phyloP scores from a whole-genome alignment of 208 protist genomes.

The Leishmania amazonensis region DNA sequence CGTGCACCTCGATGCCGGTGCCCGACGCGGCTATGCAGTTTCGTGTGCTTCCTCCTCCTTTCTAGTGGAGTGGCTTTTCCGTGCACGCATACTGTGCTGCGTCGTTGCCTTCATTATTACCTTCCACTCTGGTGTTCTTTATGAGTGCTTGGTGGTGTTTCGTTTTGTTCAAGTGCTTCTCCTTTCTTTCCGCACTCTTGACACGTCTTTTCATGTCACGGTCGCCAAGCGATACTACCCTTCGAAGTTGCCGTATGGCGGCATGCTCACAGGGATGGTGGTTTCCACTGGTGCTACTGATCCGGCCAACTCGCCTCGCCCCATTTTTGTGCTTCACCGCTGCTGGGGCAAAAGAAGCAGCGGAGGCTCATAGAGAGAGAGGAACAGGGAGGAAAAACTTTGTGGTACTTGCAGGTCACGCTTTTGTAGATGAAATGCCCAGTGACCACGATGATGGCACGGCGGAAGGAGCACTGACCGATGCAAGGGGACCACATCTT shows the following conservation, averaged over 20 bases:
- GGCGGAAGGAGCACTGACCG: not conserved
- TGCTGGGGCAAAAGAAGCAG: not conserved
- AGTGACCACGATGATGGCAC: not conserved
- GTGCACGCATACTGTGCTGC: not conserved
- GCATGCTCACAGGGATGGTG: not conserved
- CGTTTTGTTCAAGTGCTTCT: constrained; percentile 3
- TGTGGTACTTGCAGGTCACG: not conserved
- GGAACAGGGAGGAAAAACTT: not conserved
- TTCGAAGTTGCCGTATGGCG: not conserved
- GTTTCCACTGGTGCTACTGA: not conserved
- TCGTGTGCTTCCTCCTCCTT: not conserved
- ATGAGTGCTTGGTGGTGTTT: not conserved
- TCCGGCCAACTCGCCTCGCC: not conserved
- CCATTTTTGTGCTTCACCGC: not conserved
- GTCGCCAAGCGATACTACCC: not conserved
- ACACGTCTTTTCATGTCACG: constrained; percentile 1
- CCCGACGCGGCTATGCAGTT: not conserved
- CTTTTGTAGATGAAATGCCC: not conserved
- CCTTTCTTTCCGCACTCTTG: constrained; percentile 5
- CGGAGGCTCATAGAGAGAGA: not conserved
- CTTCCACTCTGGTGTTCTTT: not conserved
- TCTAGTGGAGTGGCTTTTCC: not conserved
- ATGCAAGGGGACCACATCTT: not conserved
- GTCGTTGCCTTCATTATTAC: not conserved
- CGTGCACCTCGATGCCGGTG: not conserved